phyloP scores from a whole-genome alignment of 2,329 filamentous ascomycete genomes.

The Colletotrichum musicola region DNA sequence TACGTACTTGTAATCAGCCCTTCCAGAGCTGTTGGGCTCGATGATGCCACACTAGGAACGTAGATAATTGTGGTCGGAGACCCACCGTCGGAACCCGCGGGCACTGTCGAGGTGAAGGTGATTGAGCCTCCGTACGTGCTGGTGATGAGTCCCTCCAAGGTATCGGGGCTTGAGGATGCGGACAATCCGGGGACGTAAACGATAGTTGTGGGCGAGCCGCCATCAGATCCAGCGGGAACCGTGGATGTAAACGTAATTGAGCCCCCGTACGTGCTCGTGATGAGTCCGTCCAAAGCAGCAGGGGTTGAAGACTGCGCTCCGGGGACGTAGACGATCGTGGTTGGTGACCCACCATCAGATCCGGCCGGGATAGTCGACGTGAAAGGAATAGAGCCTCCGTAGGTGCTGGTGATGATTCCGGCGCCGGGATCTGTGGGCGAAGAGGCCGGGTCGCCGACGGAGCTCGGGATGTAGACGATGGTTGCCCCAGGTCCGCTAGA shows the following conservation, averaged over 20 bases:
- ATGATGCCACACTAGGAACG: background rate
- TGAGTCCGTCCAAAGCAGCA: background rate
- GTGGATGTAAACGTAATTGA: slow-evolving; percentile 1
- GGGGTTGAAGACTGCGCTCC: background rate
- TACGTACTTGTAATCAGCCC: slow-evolving; percentile 10
- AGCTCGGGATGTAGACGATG: slow-evolving; percentile 16
- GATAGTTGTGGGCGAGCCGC: background rate
- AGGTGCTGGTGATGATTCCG: slow-evolving; percentile 29
- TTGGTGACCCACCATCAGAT: background rate
- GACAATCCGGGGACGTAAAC: background rate
- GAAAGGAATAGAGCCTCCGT: slow-evolving; percentile 22
- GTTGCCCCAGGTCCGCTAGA: slow-evolving; percentile 23
- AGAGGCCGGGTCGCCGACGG: background rate
- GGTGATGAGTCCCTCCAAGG: background rate
- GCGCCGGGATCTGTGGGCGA: slow-evolving; percentile 7
- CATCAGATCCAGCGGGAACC: background rate
- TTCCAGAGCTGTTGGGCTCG: background rate
- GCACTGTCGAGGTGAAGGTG: background rate
- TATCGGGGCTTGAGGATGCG: background rate
- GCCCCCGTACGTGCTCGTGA: slow-evolving; percentile 16
- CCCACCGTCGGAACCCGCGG: background rate
- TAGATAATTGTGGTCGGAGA: background rate
- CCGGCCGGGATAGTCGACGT: slow-evolving; percentile 13
- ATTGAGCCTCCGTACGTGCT: slow-evolving; percentile 1
- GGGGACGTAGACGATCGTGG: slow-evolving; percentile 16